A percentile compares a stretch with the other conserved stretches of the same genome.
These are phyloP conservation scores for Chenopodium formosanum DNA, from an alignment of 148 eudicot genomes.

Conservation along the genomic window DNA sequence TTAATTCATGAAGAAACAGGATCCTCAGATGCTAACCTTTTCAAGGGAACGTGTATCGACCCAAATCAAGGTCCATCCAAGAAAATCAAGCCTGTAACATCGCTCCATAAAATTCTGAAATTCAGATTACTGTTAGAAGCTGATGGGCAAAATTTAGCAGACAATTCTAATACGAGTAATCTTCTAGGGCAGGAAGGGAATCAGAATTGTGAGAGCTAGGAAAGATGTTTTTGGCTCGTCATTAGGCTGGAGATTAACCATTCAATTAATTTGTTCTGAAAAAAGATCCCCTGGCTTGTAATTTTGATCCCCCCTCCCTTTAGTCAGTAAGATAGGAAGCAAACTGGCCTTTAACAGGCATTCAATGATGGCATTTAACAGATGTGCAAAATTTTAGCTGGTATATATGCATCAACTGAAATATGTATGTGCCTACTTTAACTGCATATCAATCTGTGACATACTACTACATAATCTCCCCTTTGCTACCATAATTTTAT, in stretches of 20 bases:
- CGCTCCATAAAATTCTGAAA: conserved; percentile 58
- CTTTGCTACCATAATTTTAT: no score
- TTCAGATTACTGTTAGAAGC: conserved; percentile 44
- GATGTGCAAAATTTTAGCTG: not conserved
- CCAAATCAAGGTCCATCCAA: conserved; percentile 45
- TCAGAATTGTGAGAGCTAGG: not conserved
- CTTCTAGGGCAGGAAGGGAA: not conserved
- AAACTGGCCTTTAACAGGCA: no score
- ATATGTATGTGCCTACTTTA: no score
- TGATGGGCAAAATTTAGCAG: conserved; percentile 26
- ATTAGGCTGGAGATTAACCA: not conserved
- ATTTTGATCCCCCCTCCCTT: no score
- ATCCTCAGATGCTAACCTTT: conserved; percentile 52
- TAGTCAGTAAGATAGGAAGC: no score
- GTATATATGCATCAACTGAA: no score
- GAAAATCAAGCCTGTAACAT: conserved; percentile 56
- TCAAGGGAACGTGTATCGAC: conserved; percentile 37
- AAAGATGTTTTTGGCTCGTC: not conserved
- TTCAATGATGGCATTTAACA: not conserved
- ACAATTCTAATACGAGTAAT: conserved; percentile 9
- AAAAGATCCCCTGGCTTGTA: no score
- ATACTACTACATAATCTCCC: no score
- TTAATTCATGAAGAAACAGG: conserved; percentile 50
- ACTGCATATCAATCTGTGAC: no score
- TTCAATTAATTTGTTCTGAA: not conserved